A percentile compares a stretch with the other conserved stretches of the same genome.
phyloP scores from a whole-genome alignment of 2,329 filamentous ascomycete species.

The Pseudocercospora ulei region DNA sequence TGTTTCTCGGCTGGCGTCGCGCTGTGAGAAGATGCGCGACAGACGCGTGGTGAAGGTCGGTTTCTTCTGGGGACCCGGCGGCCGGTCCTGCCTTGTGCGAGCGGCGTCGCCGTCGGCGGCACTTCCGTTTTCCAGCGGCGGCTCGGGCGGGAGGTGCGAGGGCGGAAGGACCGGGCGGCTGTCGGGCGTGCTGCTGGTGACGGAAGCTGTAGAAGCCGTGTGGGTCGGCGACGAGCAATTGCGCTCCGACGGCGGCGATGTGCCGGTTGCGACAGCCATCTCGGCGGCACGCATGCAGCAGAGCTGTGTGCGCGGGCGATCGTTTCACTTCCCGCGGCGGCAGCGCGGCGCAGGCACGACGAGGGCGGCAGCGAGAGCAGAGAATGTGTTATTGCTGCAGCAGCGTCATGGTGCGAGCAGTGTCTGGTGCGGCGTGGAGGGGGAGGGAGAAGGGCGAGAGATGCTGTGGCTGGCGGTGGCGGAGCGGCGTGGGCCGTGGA shows the following conservation, averaged over 20 bases:
- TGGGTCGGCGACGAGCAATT: constrained; percentile 33
- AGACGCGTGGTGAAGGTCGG: constrained; percentile 36
- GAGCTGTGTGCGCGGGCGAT: constrained; percentile 4
- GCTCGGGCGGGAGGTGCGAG: constrained; percentile 7
- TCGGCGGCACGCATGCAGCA: neutral
- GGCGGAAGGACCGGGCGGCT: constrained; percentile 17
- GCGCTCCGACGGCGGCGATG: constrained; percentile 15
- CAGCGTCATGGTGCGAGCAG: constrained; percentile 3
- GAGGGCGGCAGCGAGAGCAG: constrained; percentile 3
- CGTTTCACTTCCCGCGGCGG: constrained; percentile 1
- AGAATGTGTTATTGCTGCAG: constrained; percentile 7
- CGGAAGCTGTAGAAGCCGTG: constrained; percentile 35
- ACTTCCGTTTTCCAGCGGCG: constrained; percentile 12
- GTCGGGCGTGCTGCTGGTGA: constrained; percentile 31
- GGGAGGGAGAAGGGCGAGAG: neutral
- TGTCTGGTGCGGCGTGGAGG: neutral
- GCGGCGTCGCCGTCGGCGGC: constrained; percentile 21
- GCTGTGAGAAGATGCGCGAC: constrained; percentile 38
- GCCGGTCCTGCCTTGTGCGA: constrained; percentile 17
- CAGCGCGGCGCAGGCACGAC: constrained; percentile 7
- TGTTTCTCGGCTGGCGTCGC: constrained; percentile 25
- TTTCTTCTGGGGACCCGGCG: constrained; percentile 32
- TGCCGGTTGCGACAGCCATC: constrained; percentile 14
- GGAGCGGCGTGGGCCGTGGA: neutral
- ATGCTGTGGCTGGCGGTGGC: neutral